Evolutionary conservation across 371 early-diverging fungal genomes (phyloP), one percentile per base, ranked within the genome.

Genomic region (Pancytospora philotis): DNA sequence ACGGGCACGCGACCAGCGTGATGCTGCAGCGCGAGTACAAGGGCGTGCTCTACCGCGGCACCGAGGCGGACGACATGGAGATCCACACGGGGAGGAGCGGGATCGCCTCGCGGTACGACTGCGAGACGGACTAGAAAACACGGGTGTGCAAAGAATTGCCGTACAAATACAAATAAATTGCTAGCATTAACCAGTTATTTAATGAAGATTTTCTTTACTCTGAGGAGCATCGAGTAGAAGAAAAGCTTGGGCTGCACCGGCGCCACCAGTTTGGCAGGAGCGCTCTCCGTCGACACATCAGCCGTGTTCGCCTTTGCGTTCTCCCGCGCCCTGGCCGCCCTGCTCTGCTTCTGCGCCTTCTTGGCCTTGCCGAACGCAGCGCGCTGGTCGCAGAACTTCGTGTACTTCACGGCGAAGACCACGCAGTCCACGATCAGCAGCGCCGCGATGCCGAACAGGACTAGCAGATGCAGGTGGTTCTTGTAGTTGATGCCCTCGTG

Each of bases 21-120:
- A 52, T 76, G 25, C 38, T 60, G 25, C 59, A 38, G 2, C 66
- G 62, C 16, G 64, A 69, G 28, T 63, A 39, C 28, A 60, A 69
- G 52, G 62, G 62, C 25, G 66, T 73, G 37, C 38, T 55, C 13
- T 76, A 36, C 62, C 36, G 19, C 3, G 52, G 50, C 50, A 53
- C 41, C 8, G 62, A 68, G 2, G 68, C 64, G 34, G 59, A 67
- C 8, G 67, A 73, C 48, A 68, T 32, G 31, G 49, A 60, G 27
- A 68, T 76, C 35, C 50, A 76, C 55, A 59, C 36, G 19, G 76
- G 76, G 8, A 48, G 52, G 31, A 56, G 36, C 16, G 76, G 76
- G 4, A 73, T 69, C 55, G 66, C 76, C 52, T 25, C 64, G 1
- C 39, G 37, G 36, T 76, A 76, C 58, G 57, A 72, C 13, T 4